Base-by-base conservation (phyloP, 1,284 basidiomycete species). In the Hymenochaete sp. region DNA sequence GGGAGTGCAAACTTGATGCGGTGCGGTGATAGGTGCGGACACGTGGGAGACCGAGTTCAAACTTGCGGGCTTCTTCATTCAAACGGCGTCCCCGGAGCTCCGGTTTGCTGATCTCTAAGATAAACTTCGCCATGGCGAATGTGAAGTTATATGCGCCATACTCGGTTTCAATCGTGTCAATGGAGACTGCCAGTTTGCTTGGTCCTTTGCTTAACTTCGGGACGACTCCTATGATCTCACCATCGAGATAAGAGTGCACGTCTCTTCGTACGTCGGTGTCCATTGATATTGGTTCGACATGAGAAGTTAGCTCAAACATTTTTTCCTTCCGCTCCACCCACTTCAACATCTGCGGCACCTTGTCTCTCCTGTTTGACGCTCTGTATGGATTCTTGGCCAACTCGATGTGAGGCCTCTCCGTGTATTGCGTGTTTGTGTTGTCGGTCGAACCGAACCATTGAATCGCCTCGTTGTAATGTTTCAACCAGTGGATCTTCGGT, bases 321-420 rank as follows among this genome's bases (percentile, higher is more conserved):
- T 37, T 38, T 27, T 45, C 43, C 22, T 38, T 37, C 59, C 55
- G 55, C 57, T 48, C 59, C 54, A 36, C 52, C 56, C 38, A 64
- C 53, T n/a, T 54, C 14, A 50, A 62, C 59, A 68, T 70, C 58
- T 67, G 67, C 9, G 44, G 21, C 16, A 46, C 36, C 41, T 60
- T 54, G 31, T 61, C 52, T 19, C 50, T 49, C 11, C 48, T 43
- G 36, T 61, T 64, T 2, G 51, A 52, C 0, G 54, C 57, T 0
- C 53, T 53, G 27, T 57, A 63, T 2, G 55, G 58, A 2, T 58
- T 45, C 37, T 57, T 58, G 0, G 52, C 50, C 24, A 62, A 48
- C 33, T 58, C 55, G 16, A 58, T 56, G 36, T 57, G 61, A 14
- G 55, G 47, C 6, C 52, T 50, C 40, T 63, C 56, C 2, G 51